A percentile compares a stretch with the other conserved stretches of the same genome.
phyloP scores from a whole-genome alignment of 306 rosid genomes.

The Cyamopsis tetragonoloba region DNA sequence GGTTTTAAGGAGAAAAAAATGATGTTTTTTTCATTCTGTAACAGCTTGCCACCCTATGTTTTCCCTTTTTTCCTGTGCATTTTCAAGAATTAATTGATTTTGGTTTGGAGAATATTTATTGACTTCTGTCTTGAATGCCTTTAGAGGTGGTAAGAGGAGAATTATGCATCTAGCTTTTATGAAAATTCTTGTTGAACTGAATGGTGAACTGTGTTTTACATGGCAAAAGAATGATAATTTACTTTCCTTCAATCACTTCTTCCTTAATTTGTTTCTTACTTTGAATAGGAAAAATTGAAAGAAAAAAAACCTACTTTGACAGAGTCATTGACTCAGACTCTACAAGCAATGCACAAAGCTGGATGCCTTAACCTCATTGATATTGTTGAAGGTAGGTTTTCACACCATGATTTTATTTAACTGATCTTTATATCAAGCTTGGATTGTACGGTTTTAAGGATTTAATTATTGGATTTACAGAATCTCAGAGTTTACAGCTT shows the following conservation, averaged over 20 bases:
- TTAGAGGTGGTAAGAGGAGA: conserved; percentile 10
- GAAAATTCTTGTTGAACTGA: background rate
- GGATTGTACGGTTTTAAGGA: conserved; percentile 7
- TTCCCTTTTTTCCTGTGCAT: background rate
- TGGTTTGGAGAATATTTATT: background rate
- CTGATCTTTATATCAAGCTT: background rate
- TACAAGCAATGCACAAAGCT: conserved; percentile 88
- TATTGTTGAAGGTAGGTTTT: conserved; percentile 78
- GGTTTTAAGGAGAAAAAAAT: background rate
- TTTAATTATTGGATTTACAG: background rate
- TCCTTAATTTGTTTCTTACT: conserved; percentile 24
- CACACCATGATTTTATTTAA: background rate
- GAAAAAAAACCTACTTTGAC: conserved; percentile 83
- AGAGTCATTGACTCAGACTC: conserved; percentile 80
- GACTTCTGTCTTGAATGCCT: conserved; percentile 2
- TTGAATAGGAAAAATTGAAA: conserved; percentile 85
- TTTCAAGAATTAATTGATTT: background rate
- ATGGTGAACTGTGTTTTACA: background rate
- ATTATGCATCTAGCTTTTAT: background rate
- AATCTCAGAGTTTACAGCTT: background rate
- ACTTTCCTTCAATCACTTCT: conserved; percentile 3
- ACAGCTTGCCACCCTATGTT: background rate
- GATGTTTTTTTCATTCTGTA: conserved; percentile 5
- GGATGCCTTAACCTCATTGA: conserved; percentile 84
- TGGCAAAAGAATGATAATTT: background rate